These are phyloP conservation scores for Fusarium annulatum DNA, from an alignment of 2,329 filamentous ascomycete species.

Conservation along the genomic window DNA sequence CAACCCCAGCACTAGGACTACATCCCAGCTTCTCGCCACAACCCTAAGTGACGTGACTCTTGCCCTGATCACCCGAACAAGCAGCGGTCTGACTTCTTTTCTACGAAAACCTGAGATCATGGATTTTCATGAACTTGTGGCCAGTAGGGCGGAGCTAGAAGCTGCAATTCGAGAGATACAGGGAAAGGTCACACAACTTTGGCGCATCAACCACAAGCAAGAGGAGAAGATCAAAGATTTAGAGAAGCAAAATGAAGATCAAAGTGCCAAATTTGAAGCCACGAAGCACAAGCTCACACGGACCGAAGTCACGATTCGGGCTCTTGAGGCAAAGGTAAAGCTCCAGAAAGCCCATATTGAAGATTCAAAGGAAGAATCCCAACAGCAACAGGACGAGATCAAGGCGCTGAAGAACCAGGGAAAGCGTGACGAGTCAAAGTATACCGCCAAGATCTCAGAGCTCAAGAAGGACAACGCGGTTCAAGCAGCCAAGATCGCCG, in stretches of 20 bases:
- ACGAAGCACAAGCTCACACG: not conserved
- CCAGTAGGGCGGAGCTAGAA: not conserved
- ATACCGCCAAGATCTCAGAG: rapidly evolving
- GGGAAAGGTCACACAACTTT: not conserved
- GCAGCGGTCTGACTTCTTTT: too few species aligned
- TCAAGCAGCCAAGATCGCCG: not conserved
- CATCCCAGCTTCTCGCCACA: not conserved
- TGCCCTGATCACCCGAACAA: too few species aligned
- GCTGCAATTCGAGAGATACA: not conserved
- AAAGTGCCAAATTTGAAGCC: too few species aligned
- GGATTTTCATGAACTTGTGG: not conserved
- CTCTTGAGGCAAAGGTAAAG: not conserved
- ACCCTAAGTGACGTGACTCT: not conserved
- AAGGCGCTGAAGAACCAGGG: not conserved
- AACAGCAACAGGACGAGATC: not conserved
- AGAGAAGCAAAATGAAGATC: too few species aligned
- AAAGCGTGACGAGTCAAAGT: rapidly evolving
- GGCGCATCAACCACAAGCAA: not conserved
- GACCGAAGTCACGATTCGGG: rapidly evolving
- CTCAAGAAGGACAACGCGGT: rapidly evolving
- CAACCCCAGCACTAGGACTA: not conserved
- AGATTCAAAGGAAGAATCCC: rapidly evolving
- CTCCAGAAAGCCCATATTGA: not conserved
- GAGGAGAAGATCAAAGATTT: not conserved
- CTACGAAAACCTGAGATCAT: not conserved